Conservation (phyloP, 495 filamentous ascomycete genomes). For the Neurospora africana region DNA sequence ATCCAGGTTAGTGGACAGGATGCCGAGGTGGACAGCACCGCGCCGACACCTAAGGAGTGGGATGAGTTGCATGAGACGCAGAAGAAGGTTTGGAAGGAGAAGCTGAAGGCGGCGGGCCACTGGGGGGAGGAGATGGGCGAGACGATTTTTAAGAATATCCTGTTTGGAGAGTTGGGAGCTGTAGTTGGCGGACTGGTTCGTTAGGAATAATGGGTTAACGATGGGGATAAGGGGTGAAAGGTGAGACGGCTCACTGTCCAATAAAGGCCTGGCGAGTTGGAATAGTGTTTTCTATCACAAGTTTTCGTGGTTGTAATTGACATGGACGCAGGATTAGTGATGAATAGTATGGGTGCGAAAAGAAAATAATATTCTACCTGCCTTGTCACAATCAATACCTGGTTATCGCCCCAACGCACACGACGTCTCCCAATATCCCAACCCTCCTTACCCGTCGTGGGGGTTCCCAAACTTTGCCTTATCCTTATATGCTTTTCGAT, state of each 20-base stretch:
- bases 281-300: not conserved
- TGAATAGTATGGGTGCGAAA: not conserved
- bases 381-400: not conserved
- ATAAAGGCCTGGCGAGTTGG: not conserved
- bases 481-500: not conserved
- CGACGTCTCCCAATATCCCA: not conserved
- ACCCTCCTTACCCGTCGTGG: not conserved
- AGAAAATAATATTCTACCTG: not conserved
- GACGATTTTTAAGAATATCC: slow-evolving; percentile 57
- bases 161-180: slow-evolving; percentile 61
- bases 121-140: slow-evolving; percentile 66
- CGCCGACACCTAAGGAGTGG: slow-evolving; percentile 44
- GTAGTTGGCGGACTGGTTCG: slow-evolving; percentile 42
- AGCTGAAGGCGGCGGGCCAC: slow-evolving; percentile 56
- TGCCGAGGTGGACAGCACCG: slow-evolving; percentile 20
- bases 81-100: slow-evolving; percentile 55
- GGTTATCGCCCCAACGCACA: not conserved
- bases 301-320: not conserved
- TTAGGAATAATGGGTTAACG: not conserved
- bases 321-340: not conserved
- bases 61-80: slow-evolving; percentile 51
- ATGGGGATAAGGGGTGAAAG: not conserved
- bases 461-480: not conserved
- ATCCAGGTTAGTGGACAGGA: slow-evolving; percentile 34
- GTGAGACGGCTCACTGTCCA: not conserved